These are phyloP conservation scores for Teratosphaeria zuluensis DNA, from an alignment of 2,329 filamentous ascomycete species.

Conservation along the genomic window DNA sequence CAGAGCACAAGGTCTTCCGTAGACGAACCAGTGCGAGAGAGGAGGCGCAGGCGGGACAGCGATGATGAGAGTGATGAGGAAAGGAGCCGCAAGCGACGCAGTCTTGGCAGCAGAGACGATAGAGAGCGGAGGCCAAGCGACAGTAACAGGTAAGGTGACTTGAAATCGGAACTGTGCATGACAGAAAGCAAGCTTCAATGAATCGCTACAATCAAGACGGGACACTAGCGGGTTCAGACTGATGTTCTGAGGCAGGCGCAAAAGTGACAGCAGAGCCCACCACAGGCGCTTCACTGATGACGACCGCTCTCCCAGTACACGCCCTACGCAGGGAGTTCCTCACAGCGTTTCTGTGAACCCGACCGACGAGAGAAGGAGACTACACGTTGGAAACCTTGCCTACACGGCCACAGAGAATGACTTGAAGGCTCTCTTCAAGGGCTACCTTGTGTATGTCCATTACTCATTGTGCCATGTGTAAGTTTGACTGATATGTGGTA, in stretches of 20 bases:
- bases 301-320: background rate
- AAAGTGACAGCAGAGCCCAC: background rate
- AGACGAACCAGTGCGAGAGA: background rate
- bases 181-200: too few species aligned
- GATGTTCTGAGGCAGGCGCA: background rate
- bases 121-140: background rate
- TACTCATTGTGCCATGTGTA: conserved; percentile 4
- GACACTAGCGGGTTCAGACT: background rate
- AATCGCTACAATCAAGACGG: too few species aligned
- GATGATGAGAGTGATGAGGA: background rate
- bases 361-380: conserved; percentile 95
- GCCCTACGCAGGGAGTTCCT: background rate
- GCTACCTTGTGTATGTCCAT: conserved; percentile 87
- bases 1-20: background rate
- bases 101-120: background rate
- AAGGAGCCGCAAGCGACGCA: background rate
- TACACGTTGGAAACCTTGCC: conserved; percentile 99
- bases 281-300: background rate
- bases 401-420: conserved; percentile 99
- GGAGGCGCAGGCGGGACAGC: background rate
- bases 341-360: conserved; percentile 36
- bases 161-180: too few species aligned
- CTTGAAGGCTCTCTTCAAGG: conserved; percentile 99
- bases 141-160: background rate
- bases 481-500: conserved; percentile 4